Evolutionary conservation across 2,329 filamentous ascomycete genomes (phyloP).

Genomic region (Fusarium phyllophilum): DNA sequence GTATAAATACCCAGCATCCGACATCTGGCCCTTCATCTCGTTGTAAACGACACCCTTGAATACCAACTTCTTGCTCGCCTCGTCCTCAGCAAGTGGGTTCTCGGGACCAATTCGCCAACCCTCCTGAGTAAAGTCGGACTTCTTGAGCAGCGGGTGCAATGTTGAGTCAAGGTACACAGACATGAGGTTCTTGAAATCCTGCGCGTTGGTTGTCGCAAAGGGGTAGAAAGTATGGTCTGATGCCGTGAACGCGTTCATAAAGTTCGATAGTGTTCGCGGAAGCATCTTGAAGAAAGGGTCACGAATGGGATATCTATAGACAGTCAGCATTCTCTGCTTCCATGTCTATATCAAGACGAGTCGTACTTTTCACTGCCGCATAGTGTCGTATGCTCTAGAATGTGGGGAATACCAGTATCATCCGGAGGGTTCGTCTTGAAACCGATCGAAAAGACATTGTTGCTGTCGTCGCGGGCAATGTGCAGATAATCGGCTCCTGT

Average conservation of each 20-base stretch:
- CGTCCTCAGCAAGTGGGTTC: slow-evolving; percentile 73
- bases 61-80: slow-evolving; percentile 75
- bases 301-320: slow-evolving; percentile 89
- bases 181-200: slow-evolving; percentile 96
- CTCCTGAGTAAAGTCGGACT: slow-evolving; percentile 94
- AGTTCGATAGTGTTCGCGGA: slow-evolving; percentile 96
- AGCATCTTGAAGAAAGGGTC: slow-evolving; percentile 99
- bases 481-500: slow-evolving; percentile 97
- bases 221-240: slow-evolving; percentile 97
- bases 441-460: slow-evolving; percentile 99
- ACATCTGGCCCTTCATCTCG: slow-evolving; percentile 99
- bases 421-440: slow-evolving; percentile 99
- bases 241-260: slow-evolving; percentile 99
- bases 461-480: slow-evolving; percentile 92
- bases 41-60: slow-evolving; percentile 99
- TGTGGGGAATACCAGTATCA: slow-evolving; percentile 95
- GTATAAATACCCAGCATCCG: slow-evolving; percentile 94
- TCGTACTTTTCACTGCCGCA: slow-evolving; percentile 91
- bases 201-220: slow-evolving; percentile 94
- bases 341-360: neutral
- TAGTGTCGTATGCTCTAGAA: slow-evolving; percentile 95
- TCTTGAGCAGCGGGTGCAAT: slow-evolving; percentile 86
- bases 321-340: slow-evolving; percentile 41
- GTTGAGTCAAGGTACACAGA: slow-evolving; percentile 97
- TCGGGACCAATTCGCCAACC: slow-evolving; percentile 96